Evolutionary conservation across 805 yeast species (phyloP), one percentile per base, ranked within the genome.

Genomic region (Sungouiozyma intestinalis): DNA sequence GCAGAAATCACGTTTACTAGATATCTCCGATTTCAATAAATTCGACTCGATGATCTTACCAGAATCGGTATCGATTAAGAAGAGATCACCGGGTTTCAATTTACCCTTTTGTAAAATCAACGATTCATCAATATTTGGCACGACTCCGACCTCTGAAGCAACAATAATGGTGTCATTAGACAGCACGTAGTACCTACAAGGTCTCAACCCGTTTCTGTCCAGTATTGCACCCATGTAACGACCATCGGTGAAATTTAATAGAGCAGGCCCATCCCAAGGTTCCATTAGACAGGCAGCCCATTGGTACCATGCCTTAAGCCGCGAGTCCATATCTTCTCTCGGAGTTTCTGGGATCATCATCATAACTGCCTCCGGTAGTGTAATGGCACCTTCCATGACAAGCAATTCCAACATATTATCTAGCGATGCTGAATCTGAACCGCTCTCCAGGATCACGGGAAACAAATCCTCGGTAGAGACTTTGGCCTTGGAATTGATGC

Each of bases 271-370:
- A 67, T 90, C 98, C 98, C 98, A 90, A 7, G 97, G 97, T 69
- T 90, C 98, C 96, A 92, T 92, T 50, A 90, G 68, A 67, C 97
- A 87, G 11, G 97, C 95, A 38, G 97, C 97, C 97, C 97, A 90
- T 64, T 92, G 97, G 68, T 90, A 90, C 66, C 94, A 90, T 1
- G 97, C 97, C 55, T 75, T 79, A 68, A 88, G 84, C 63, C 83
- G 81, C 43, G 94, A 85, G 63, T 90, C 96, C 83, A 90, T 87
- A 65, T 88, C 92, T 60, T 84, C 83, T 65, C 90, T 97, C 92
- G 96, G 87, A 4, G 97, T 97, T 66, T 90, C 98, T 31, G 98
- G 98, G 46, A 92, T 90, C 72, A 92, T 72, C 63, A 90, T 65
- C 97, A 90, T 92, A 50, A 92, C 84, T 14, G 97, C 97, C 66